Percentiles rank a stretch among this genome's conserved stretches.
Evolutionary conservation across 2,329 filamentous ascomycete species (phyloP).

Genomic region (Microcera coccophila): DNA sequence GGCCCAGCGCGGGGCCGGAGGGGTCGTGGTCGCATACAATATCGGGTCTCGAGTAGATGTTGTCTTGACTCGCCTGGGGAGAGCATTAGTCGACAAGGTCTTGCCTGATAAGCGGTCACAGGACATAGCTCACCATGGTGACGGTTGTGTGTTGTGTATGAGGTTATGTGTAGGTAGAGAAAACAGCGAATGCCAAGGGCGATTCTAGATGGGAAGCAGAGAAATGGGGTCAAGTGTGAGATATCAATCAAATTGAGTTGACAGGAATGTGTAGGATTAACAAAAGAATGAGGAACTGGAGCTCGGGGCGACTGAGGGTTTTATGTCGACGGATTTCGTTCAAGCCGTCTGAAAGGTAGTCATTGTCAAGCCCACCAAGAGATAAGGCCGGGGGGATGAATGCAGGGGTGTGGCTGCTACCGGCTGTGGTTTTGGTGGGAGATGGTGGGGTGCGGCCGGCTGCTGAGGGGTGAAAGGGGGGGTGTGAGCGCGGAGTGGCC

Average conservation of each 20-base stretch:
- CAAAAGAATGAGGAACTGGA: constrained; percentile 11
- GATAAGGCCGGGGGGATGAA: constrained; percentile 26
- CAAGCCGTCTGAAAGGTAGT: constrained; percentile 16
- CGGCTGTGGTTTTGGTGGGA: constrained; percentile 19
- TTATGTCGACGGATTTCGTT: constrained; percentile 25
- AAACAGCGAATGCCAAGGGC: constrained; percentile 3
- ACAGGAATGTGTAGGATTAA: constrained; percentile 23
- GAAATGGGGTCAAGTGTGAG: constrained; percentile 2
- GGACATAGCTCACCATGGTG: constrained; percentile 19
- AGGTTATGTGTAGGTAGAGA: neutral
- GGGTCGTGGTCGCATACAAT: constrained; percentile 27
- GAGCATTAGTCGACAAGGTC: constrained; percentile 15
- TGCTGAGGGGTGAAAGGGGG: constrained; percentile 14
- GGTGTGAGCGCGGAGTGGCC: constrained; percentile 1
- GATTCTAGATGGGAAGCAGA: constrained; percentile 3
- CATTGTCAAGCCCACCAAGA: constrained; percentile 17
- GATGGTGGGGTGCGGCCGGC: constrained; percentile 11
- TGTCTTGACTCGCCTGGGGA: constrained; percentile 12
- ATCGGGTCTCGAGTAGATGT: constrained; percentile 26
- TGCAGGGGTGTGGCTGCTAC: constrained; percentile 29
- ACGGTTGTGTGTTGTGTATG: constrained; percentile 4
- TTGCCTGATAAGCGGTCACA: constrained; percentile 1
- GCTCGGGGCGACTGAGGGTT: constrained; percentile 24
- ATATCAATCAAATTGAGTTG: constrained; percentile 21
- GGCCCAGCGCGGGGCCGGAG: neutral